These are phyloP conservation scores for Cucumis sativus DNA, from an alignment of 306 rosid genomes.

Conservation along the genomic window Cucumber_9930_V3 NC_026657.2:37810001-37810500, in stretches of 20 bases:
- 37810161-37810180: slow-evolving; percentile 62
- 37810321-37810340: slow-evolving; percentile 38
- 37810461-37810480: neutral
- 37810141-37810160: slow-evolving; percentile 73
- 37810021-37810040: slow-evolving; percentile 54
- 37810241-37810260: slow-evolving; percentile 55
- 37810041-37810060: slow-evolving; percentile 61
- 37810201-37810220: slow-evolving; percentile 62
- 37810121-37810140: slow-evolving; percentile 68
- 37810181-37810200: slow-evolving; percentile 56
- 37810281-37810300: slow-evolving; percentile 13
- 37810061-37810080: slow-evolving; percentile 38
- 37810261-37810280: slow-evolving; percentile 19
- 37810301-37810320: slow-evolving; percentile 21
- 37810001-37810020: slow-evolving; percentile 51
- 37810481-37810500: slow-evolving; percentile 1
- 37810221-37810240: slow-evolving; percentile 51
- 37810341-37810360: slow-evolving; percentile 51
- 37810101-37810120: slow-evolving; percentile 41
- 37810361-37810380: slow-evolving; percentile 52
- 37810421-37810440: slow-evolving; percentile 34
- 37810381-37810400: slow-evolving; percentile 48
- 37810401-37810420: slow-evolving; percentile 42
- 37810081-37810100: slow-evolving; percentile 46
- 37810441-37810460: slow-evolving; percentile 19